Evolutionary conservation across 2,329 filamentous ascomycete genomes (phyloP).

Genomic region (Ustulina deusta): DNA sequence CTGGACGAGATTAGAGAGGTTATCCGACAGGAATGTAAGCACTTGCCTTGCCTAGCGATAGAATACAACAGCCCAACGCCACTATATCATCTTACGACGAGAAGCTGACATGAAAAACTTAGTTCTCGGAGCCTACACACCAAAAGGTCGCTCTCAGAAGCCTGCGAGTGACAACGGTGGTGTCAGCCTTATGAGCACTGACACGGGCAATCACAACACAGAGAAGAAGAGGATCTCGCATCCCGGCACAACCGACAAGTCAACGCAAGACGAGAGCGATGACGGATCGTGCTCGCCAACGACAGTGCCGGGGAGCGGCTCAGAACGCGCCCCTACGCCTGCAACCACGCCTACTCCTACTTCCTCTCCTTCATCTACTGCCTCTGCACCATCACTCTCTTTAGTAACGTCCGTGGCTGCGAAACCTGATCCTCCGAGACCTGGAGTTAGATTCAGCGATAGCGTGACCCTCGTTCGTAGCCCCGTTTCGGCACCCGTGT

Average conservation of each 20-base stretch:
- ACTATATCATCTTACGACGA: not conserved
- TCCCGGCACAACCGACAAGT: conserved; percentile 4
- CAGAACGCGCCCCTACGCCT: conserved; percentile 11
- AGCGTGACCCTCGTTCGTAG: conserved; percentile 34
- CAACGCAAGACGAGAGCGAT: conserved; percentile 23
- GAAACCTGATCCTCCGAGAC: conserved; percentile 15
- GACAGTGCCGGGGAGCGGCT: conserved; percentile 17
- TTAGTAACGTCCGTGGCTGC: conserved; percentile 3
- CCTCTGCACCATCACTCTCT: conserved; percentile 13
- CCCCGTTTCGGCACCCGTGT: conserved; percentile 22
- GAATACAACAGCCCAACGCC: not conserved
- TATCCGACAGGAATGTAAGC: conserved; percentile 40
- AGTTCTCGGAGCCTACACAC: conserved; percentile 32
- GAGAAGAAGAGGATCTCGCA: conserved; percentile 22
- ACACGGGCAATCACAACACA: not conserved
- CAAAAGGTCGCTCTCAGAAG: conserved; percentile 18
- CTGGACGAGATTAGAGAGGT: conserved; percentile 40
- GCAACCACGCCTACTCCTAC: conserved; percentile 22
- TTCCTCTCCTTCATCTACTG: conserved; percentile 23
- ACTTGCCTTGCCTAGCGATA: not conserved
- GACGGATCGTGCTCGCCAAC: conserved; percentile 25
- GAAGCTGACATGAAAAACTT: conserved; percentile 24
- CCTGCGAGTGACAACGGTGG: conserved; percentile 20
- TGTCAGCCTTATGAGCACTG: conserved; percentile 9
- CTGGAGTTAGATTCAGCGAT: conserved; percentile 39